These are phyloP conservation scores for Nothopassalora personata DNA, from an alignment of 2,329 filamentous ascomycete genomes.

Conservation along the genomic window DNA sequence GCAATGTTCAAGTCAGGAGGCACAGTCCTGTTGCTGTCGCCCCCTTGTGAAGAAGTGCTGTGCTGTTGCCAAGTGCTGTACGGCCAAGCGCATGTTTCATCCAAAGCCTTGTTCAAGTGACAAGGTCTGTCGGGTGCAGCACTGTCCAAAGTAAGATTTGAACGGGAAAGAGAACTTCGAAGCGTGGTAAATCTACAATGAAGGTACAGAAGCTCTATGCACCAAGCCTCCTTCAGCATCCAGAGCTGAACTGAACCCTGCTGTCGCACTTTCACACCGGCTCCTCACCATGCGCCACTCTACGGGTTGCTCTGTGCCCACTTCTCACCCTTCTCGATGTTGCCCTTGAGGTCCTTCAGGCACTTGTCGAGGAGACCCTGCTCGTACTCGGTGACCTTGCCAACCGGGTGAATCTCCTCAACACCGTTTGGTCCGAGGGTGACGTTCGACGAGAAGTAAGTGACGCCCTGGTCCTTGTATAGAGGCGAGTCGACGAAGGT, in stretches of 20 bases:
- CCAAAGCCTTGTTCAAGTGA: background rate
- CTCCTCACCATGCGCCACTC: conserved; percentile 12
- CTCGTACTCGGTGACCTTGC: conserved; percentile 78
- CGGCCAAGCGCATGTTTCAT: background rate
- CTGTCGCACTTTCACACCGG: conserved; percentile 5
- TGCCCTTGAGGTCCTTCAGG: conserved; percentile 79
- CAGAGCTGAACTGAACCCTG: background rate
- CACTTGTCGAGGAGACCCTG: conserved; percentile 81
- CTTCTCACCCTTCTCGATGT: conserved; percentile 85
- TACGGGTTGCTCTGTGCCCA: conserved; percentile 57
- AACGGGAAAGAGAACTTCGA: background rate
- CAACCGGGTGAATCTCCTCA: conserved; percentile 84
- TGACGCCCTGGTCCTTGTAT: conserved; percentile 96
- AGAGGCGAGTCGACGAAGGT: conserved; percentile 95
- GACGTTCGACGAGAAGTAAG: conserved; percentile 94
- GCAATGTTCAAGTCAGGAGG: no score
- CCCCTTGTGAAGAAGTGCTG: background rate
- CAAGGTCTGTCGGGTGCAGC: background rate
- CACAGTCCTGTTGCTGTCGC: no score
- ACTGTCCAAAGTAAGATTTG: background rate
- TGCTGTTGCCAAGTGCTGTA: background rate
- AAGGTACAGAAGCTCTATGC: conserved; percentile 20
- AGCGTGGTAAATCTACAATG: conserved; percentile 18
- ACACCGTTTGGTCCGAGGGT: conserved; percentile 96
- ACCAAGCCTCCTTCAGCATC: conserved; percentile 11